These are phyloP conservation scores for Claviceps fusiformis DNA, from an alignment of 2,329 filamentous ascomycete species.

Conservation along the genomic window DNA sequence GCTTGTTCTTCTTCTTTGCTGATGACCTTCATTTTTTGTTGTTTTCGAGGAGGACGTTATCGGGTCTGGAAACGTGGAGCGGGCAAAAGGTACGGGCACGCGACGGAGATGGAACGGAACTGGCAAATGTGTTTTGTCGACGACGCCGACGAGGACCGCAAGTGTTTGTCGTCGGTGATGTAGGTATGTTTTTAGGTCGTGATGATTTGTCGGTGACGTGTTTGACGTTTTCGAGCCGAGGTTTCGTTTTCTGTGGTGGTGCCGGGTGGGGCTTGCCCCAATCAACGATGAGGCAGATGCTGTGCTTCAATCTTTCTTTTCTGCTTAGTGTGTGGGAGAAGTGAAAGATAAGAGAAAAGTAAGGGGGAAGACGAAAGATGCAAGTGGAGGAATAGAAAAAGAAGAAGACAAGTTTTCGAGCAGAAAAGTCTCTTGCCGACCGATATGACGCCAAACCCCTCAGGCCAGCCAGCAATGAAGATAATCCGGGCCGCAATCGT, in stretches of 20 bases:
- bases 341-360: neutral
- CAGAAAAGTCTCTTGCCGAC: neutral
- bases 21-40: constrained; percentile 69
- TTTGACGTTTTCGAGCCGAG: neutral
- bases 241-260: neutral
- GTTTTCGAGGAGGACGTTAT: neutral
- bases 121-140: too few relatives aligned
- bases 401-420: neutral
- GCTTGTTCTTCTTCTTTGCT: constrained; percentile 83
- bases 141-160: too few relatives aligned
- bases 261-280: neutral
- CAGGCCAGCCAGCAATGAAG: neutral
- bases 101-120: too few relatives aligned
- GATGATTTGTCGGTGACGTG: neutral
- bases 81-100: neutral
- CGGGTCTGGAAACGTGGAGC: neutral
- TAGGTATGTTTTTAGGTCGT: neutral
- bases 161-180: too few relatives aligned
- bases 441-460: neutral
- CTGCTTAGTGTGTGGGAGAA: too few relatives aligned
- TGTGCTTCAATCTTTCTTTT: too few relatives aligned
- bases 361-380: neutral
- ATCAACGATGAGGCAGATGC: too few relatives aligned
- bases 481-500: neutral
- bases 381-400: neutral